Conservation (phyloP, 106 monocot species). For the Narthecium ossifragum region DNA sequence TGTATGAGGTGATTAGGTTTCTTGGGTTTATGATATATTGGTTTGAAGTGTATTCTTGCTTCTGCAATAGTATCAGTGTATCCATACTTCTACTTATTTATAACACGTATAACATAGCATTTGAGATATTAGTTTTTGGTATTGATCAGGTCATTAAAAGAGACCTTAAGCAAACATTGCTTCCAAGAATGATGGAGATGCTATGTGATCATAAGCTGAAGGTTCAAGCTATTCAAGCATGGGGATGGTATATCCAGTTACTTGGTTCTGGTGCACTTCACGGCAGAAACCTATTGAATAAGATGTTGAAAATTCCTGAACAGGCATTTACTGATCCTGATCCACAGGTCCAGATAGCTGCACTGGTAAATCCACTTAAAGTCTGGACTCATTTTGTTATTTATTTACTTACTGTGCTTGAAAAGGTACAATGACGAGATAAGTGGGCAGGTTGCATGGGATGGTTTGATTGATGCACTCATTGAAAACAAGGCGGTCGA, state of each 20-base stretch:
- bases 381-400: background rate
- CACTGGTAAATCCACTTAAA: slow-evolving; percentile 28
- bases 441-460: slow-evolving; percentile 46
- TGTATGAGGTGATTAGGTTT: slow-evolving; percentile 41
- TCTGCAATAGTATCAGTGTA: too few species aligned
- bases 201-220: slow-evolving; percentile 22
- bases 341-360: slow-evolving; percentile 46
- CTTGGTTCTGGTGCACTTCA: slow-evolving; percentile 26
- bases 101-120: too few species aligned
- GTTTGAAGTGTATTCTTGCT: too few species aligned
- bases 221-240: slow-evolving; percentile 39
- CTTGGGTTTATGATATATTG: too few species aligned
- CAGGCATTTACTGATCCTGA: slow-evolving; percentile 34
- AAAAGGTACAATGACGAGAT: background rate
- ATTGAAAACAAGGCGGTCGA: slow-evolving; percentile 11
- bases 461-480: slow-evolving; percentile 46
- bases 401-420: background rate
- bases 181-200: slow-evolving; percentile 31
- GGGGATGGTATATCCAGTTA: slow-evolving; percentile 59
- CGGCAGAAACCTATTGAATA: slow-evolving; percentile 36
- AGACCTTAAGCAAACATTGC: slow-evolving; percentile 39
- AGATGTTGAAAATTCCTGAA: slow-evolving; percentile 58
- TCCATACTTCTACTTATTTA: too few species aligned
- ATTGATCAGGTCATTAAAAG: slow-evolving; percentile 20
- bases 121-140: too few species aligned